Evolutionary conservation across 192 early-diverging fungal genomes (phyloP), one percentile per base, ranked within the genome.

Genomic region (Umbelopsis vinacea): DNA sequence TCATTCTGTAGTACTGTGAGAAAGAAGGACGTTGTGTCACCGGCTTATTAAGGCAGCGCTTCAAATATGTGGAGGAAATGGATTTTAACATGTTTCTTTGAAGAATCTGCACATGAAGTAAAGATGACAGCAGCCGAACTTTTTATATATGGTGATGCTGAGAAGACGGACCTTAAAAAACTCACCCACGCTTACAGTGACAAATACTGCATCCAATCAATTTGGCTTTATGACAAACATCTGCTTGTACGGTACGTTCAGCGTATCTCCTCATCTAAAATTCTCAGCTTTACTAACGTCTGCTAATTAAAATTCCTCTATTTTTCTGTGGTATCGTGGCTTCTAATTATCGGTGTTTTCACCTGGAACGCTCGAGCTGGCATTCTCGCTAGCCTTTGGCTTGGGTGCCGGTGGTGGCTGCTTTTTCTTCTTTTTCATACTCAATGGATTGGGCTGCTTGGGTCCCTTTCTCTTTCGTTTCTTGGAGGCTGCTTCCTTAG

Each of bases 371-470:
- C 38, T 48, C 19, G 47, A 4, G 15, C 15, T 48, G 47, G 47
- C 47, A 48, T 12, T 48, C 15, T 12, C 47, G 4, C 5, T 50
- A 9, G 48, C 3, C 17, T 50, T 50, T 50, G 48, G 1, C 48
- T 21, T 50, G 1, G 15, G n/a, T 1, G 15, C 1, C 15, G 15
- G 69, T 26, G 46, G 48, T n/a, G 45, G 40, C 19, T 71, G 72
- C 48, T 69, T 72, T 70, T 81, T 83, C 52, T 88, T 85, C 86
- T 94, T 97, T 80, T 95, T 98, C 48, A 94, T 74, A 26, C 93
- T 93, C 15, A 97, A 79, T 60, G 95, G 94, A 72, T 98, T 98
- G 6, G 94, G 93, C 26, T 84, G 89, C 82, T 95, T 95, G 45
- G 88, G 82, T 26, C 90, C 91, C 76, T 91, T 91, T 52, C 77